A percentile compares a stretch with the other conserved stretches of the same genome.
Conservation (phyloP, 2,329 filamentous ascomycete genomes). For the Colletotrichum salicis region DNA sequence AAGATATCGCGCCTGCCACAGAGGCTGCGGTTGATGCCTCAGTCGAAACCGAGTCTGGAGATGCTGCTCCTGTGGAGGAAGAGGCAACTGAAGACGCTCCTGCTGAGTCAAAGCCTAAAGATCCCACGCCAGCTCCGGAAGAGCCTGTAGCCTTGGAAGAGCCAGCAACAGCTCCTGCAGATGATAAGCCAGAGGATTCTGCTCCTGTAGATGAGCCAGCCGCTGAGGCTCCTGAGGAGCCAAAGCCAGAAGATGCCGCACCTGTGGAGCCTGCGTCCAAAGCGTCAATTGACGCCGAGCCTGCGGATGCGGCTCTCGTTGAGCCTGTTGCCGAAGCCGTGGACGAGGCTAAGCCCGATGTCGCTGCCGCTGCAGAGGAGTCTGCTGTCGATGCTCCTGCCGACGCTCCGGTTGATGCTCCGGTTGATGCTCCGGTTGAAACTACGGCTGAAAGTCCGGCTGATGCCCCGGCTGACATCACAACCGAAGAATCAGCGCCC, state of each 20-base stretch:
- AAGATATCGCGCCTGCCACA: background rate
- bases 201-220: background rate
- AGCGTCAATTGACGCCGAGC: background rate
- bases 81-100: background rate
- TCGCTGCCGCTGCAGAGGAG: background rate
- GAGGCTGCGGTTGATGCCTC: background rate
- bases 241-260: background rate
- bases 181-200: background rate
- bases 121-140: background rate
- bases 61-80: background rate
- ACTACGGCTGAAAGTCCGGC: too few species aligned
- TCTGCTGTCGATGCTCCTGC: background rate
- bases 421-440: too few species aligned
- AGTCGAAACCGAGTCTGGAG: background rate
- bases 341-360: background rate
- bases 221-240: background rate
- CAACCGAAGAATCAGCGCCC: background rate
- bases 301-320: background rate
- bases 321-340: background rate
- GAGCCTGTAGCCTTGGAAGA: background rate
- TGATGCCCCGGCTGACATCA: too few species aligned
- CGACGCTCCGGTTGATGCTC: background rate
- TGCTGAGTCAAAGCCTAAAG: background rate
- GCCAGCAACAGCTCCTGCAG: too few species aligned
- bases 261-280: background rate